phyloP scores from a whole-genome alignment of 345 rosid genomes.

The Theobroma cacao region DNA sequence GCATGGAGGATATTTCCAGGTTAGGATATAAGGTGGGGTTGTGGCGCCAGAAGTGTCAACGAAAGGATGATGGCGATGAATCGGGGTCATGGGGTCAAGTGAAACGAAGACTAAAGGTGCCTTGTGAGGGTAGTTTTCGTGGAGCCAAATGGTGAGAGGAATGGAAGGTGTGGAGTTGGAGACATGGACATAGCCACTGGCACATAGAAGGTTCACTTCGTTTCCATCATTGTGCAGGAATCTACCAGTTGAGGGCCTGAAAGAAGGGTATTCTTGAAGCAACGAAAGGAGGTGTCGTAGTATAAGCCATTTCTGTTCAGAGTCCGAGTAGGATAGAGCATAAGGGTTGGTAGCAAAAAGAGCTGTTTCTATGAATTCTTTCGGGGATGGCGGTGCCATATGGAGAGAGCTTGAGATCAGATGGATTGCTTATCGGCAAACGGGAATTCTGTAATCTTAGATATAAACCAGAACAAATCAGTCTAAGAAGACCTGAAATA shows the following conservation, averaged over 20 bases:
- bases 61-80: conserved; percentile 58
- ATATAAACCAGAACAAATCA: background rate
- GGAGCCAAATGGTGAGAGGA: conserved; percentile 63
- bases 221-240: conserved; percentile 68
- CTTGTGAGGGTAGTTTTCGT: conserved; percentile 55
- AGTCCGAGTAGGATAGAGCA: conserved; percentile 60
- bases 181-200: conserved; percentile 39
- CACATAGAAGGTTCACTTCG: conserved; percentile 46
- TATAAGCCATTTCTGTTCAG: conserved; percentile 57
- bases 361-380: conserved; percentile 60
- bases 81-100: conserved; percentile 14
- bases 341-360: conserved; percentile 36
- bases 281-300: conserved; percentile 58
- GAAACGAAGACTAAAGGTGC: conserved; percentile 54
- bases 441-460: background rate
- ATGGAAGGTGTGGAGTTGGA: conserved; percentile 30
- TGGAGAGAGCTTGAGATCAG: background rate
- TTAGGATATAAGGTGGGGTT: conserved; percentile 41
- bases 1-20: conserved; percentile 54
- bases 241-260: conserved; percentile 35
- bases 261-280: conserved; percentile 44
- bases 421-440: background rate
- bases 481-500: background rate
- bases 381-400: conserved; percentile 48
- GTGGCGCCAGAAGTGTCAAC: conserved; percentile 49